phyloP scores from a whole-genome alignment of 2,329 filamentous ascomycete species.

The Thielaviopsis musarum region DNA sequence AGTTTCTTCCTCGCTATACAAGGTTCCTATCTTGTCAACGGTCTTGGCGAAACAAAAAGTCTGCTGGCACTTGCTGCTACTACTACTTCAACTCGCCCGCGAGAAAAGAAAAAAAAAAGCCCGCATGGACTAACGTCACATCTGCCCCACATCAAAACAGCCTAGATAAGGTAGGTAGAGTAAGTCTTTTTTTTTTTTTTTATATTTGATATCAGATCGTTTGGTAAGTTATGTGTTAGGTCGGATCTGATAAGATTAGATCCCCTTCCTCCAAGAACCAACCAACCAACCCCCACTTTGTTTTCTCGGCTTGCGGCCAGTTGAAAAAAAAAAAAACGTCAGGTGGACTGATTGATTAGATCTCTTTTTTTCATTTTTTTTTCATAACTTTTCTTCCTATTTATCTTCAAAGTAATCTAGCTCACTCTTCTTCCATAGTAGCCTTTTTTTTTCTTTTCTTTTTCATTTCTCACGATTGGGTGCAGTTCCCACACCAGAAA shows the following conservation, averaged over 20 bases:
- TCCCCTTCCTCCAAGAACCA: not conserved
- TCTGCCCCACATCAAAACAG: not conserved
- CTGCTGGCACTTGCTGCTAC: too few species aligned
- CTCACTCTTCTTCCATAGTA: too few species aligned
- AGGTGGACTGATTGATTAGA: not conserved
- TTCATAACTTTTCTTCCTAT: not conserved
- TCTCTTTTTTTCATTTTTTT: not conserved
- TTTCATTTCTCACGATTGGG: too few species aligned
- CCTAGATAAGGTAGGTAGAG: not conserved
- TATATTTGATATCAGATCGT: not conserved
- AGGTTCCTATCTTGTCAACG: too few species aligned
- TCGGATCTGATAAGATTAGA: conserved; percentile 11
- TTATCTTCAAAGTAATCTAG: too few species aligned
- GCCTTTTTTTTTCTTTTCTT: not conserved
- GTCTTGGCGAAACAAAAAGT: too few species aligned
- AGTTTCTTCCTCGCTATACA: not conserved
- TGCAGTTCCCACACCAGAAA: too few species aligned
- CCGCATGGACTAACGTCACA: not conserved
- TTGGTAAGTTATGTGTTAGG: not conserved
- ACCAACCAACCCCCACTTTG: not conserved
- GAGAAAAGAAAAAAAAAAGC: too few species aligned
- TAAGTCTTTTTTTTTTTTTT: not conserved
- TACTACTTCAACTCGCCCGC: too few species aligned
- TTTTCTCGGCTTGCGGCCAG: not conserved
- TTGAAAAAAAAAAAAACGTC: not conserved